Evolutionary conservation across 306 rosid genomes (phyloP), one percentile per base, ranked within the genome.

Genomic region (Aeschynomene evenia): DNA sequence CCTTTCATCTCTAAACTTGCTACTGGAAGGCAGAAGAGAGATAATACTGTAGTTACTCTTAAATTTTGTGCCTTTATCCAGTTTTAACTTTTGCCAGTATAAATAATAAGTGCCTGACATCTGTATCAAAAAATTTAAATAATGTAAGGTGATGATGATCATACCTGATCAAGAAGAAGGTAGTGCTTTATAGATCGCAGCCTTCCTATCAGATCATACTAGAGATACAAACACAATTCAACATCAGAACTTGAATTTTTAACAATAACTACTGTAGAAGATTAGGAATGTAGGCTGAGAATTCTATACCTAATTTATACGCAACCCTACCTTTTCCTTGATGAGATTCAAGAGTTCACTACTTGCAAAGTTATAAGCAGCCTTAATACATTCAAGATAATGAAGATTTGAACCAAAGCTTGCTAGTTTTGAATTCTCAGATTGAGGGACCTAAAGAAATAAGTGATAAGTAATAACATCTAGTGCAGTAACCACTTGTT

Each of bases 151-250:
- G 60, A 46, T 29, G 19, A 69, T 51, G 34, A 61, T 22, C 67
- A 75, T 84, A 94, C 98, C 98, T 94, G 98, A 85, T 94, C 97
- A 57, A 94, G 98, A 70, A 94, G 92, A 84, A 94, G 98, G 76
- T 88, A 94, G 77, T 90, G 98, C 82, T 90, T 94, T 82, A 90
- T 88, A 20, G 98, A 94, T 65, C 84, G 87, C 81, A 94, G 84
- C 84, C 86, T 94, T 85, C 95, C 98, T 46, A 85, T 43, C 65
- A 94, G 88, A 77, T 90, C 97, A 85, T 82, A 94, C 98, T 94
- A 78, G 58, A 46, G 46, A 78, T 53, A 29, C 72, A 59, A 63
- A 63, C 29, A 81, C 26, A 64, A 55, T 40, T 68, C 64, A 63
- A 37, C 63, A 60, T 71, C 45, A 77, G 74, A 70, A 83, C 70